Evolutionary conservation across 1,284 basidiomycete species (phyloP), one percentile per base, ranked within the genome.

Genomic region (Sutorius eximius): DNA sequence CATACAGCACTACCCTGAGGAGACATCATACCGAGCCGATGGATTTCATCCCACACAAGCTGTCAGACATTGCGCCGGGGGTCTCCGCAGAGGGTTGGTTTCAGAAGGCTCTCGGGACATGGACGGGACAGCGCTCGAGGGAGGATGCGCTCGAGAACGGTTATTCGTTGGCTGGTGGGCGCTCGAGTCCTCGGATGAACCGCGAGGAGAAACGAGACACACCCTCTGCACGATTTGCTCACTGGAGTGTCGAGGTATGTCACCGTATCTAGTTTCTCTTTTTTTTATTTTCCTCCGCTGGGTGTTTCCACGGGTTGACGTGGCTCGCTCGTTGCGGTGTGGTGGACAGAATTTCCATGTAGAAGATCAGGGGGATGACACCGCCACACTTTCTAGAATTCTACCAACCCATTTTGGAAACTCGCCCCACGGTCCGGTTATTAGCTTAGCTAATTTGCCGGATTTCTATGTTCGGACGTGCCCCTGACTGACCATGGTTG

Each of bases 1-100:
- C 89, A 3, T 93, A 91, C 72, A 90, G 87, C 60, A 93, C 91
- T 0, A 91, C 87, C 0, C 75, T 93, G 24, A 72, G 90, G 49
- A 71, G 91, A 57, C 89, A 92, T 60, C 77, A 80, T 41, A 65
- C 71, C 2, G 79, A 86, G 43, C 11, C 55, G 7, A 53, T 51
- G 38, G 63, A 63, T 15, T 74, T 30, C 56, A 59, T 71, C 20
- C 60, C 71, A 20, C 65, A 68, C 8, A 60, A 54, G 43, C 49
- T 65, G 16, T 73, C 74, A 7, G 71, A 75, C 6, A 66, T 82
- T 1, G 73, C 75, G 15, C 69, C 71, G 1, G 76, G 70, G 5
- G 75, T 75, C 5, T 73, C 77, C n/a, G 72, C 74, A 6, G 77
- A 80, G 51, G 76, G 68, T 63, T 48, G 64, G 61, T 71, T 76